Percentiles rank a stretch among this genome's conserved stretches.
These are phyloP conservation scores for Austroboletus sp. DNA, from an alignment of 1,284 basidiomycete species.

Conservation along the genomic window DNA sequence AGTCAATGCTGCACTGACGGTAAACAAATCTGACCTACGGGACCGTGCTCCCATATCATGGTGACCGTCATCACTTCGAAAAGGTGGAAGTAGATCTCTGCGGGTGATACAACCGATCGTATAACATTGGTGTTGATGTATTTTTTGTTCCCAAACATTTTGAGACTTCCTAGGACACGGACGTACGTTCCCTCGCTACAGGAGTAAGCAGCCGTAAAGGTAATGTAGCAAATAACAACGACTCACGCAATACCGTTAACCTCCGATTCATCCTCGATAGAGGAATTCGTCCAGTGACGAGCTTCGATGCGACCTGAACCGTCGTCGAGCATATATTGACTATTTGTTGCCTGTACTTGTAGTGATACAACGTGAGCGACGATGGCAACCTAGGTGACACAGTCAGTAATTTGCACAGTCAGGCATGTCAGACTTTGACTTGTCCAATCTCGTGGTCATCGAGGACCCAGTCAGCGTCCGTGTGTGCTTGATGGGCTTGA, in stretches of 20 bases:
- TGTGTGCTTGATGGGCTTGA: slow-evolving; percentile 74
- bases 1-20: slow-evolving; percentile 3
- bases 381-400: slow-evolving; percentile 50
- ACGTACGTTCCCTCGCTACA: slow-evolving; percentile 72
- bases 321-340: slow-evolving; percentile 79
- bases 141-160: slow-evolving; percentile 77
- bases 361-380: slow-evolving; percentile 78
- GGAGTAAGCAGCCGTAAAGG: neutral
- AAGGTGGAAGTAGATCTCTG: slow-evolving; percentile 81
- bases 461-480: slow-evolving; percentile 83
- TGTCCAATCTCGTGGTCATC: slow-evolving; percentile 79
- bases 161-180: slow-evolving; percentile 85
- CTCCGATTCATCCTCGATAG: slow-evolving; percentile 47
- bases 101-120: slow-evolving; percentile 60
- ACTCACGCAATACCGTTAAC: slow-evolving; percentile 41
- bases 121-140: slow-evolving; percentile 77
- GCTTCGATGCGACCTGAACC: slow-evolving; percentile 86
- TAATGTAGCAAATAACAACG: neutral
- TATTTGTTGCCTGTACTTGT: slow-evolving; percentile 73
- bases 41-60: slow-evolving; percentile 44
- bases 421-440: slow-evolving; percentile 38
- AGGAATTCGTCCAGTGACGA: slow-evolving; percentile 80
- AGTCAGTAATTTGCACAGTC: neutral
- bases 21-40: slow-evolving; percentile 28
- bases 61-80: slow-evolving; percentile 47